Evolutionary conservation across 352 stramenopile species (phyloP), one percentile per base, ranked within the genome.

Genomic region (Phytopythium cucurbitacearum): DNA sequence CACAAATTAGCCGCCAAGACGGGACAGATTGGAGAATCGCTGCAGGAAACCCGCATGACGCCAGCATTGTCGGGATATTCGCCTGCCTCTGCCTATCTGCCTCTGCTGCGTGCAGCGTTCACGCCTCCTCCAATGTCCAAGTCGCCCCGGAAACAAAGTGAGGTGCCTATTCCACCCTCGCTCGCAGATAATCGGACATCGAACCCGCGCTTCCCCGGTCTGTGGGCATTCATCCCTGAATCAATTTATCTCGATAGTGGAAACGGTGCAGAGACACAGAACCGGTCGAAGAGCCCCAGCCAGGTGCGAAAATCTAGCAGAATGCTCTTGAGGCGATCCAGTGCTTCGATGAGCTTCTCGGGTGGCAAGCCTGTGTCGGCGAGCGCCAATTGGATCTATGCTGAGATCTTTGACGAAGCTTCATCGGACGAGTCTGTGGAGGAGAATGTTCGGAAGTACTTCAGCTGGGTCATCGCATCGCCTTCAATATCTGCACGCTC

Each of bases 321-420:
- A 16, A 9, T 44, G 13, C 36, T 53, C 0, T 44, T 53, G 16
- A 35, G 33, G 5, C 34, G 21, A 11, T 3, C 47, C 3, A 53
- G 15, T 12, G 16, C 2, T 7, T 35, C 42, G 16, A 5, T 42
- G 11, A 16, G 33, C 2, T 43, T 36, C 3, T 15, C 33, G 5
- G 3, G 35, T 1, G 35, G 28, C 5, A 4, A 28, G 3, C 42
- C 35, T 5, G 16, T 7, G 0, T 44, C 40, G n/a, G 12, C 36
- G 16, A 8, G n/a, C 7, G 15, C 13, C 2, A 36, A 8, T 3
- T 85, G 77, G 77, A 64, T 88, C 5, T 88, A 88, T 51, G 68
- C 50, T 2, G 73, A 88, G 47, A 35, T 88, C 15, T 58, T 74
- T 21, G 56, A 76, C 12, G 57, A 73, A 32, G 7, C 34, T 42